Evolutionary conservation across 192 early-diverging fungal species (phyloP).

Genomic region (Chytriomyces sp.): DNA sequence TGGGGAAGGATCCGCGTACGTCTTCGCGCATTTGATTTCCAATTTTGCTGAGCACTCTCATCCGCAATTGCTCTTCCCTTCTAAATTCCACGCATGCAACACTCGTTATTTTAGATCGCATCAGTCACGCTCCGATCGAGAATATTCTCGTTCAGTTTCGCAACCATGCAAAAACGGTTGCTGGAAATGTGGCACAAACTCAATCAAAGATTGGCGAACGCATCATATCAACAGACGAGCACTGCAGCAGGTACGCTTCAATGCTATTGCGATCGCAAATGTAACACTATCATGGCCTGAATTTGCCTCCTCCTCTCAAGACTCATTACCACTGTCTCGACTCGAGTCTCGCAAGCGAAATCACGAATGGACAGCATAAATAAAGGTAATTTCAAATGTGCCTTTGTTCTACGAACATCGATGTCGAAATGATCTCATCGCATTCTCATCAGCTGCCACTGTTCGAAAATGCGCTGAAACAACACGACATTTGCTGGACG

Average conservation of each 20-base stretch:
- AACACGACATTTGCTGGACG: conserved; percentile 8
- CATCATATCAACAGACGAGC: background rate
- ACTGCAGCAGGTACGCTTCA: background rate
- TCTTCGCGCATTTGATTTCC: background rate
- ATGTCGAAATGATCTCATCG: background rate
- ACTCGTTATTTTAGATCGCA: background rate
- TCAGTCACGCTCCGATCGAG: conserved; percentile 4
- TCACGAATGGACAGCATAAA: background rate
- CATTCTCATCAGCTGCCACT: background rate
- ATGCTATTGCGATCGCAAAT: background rate
- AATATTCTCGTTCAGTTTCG: background rate
- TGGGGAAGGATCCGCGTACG: background rate
- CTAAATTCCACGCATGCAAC: background rate
- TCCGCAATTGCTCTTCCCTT: background rate
- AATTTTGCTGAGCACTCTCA: background rate
- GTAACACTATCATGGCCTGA: background rate
- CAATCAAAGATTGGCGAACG: conserved; percentile 9
- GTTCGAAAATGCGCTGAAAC: conserved; percentile 1
- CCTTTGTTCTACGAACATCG: background rate
- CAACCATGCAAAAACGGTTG: background rate
- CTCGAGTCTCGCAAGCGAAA: conserved; percentile 1
- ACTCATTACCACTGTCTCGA: background rate
- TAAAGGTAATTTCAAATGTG: background rate
- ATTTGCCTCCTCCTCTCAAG: background rate
- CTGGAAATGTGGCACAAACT: background rate